phyloP scores from a whole-genome alignment of 1,139 yeast genomes.

The Nakaseomyces nivariensis region DNA sequence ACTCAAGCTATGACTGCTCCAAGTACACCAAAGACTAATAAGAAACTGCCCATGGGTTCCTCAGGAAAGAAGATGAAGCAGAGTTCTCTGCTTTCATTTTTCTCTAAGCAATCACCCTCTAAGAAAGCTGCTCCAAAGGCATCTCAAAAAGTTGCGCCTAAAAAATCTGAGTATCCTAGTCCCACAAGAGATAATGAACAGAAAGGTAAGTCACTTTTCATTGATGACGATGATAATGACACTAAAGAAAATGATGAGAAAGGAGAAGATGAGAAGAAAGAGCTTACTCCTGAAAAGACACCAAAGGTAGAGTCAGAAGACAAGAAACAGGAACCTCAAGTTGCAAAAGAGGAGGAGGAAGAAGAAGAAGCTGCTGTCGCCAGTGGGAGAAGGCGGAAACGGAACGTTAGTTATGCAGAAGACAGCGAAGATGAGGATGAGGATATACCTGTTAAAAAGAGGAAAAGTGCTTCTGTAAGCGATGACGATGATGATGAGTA shows the following conservation, averaged over 20 bases:
- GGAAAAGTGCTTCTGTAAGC: slow-evolving; percentile 21
- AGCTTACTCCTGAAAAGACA: background rate
- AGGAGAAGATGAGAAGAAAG: background rate
- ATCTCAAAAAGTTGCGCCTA: slow-evolving; percentile 2
- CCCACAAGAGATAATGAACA: slow-evolving; percentile 4
- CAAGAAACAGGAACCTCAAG: background rate
- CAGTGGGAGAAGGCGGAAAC: slow-evolving; percentile 12
- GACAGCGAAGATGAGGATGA: slow-evolving; percentile 31
- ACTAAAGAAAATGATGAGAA: background rate
- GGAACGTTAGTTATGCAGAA: slow-evolving; percentile 34
- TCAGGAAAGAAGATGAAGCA: slow-evolving; percentile 40
- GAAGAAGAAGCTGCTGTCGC: background rate
- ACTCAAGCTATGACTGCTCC: slow-evolving; percentile 11
- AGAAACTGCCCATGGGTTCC: slow-evolving; percentile 10
- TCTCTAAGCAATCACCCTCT: slow-evolving; percentile 25
- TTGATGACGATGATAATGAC: background rate
- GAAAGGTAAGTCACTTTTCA: background rate
- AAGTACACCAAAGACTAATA: slow-evolving; percentile 17
- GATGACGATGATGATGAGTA: slow-evolving; percentile 5
- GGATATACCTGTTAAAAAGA: slow-evolving; percentile 16
- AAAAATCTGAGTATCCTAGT: background rate
- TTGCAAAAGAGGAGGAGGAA: background rate
- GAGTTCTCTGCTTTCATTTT: slow-evolving; percentile 48
- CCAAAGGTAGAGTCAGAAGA: background rate
- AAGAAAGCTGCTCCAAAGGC: slow-evolving; percentile 4